Evolutionary conservation across 345 rosid species (phyloP), one percentile per base, ranked within the genome.

Genomic region (Eucalyptus sp.): DNA sequence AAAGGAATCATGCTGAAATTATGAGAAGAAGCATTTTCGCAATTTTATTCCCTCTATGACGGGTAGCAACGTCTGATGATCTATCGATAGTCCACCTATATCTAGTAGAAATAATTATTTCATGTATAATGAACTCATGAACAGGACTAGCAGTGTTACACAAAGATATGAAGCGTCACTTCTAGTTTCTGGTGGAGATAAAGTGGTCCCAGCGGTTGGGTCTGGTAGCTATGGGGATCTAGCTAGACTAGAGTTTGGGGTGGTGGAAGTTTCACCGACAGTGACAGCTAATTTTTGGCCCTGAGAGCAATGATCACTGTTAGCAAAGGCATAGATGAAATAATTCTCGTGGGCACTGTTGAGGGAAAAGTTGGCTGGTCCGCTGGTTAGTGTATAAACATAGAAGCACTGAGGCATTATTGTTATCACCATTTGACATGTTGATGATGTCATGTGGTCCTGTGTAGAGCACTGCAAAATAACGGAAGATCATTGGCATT

Each of bases 371-470:
- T 16, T 54, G 60, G 60, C 11, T 54, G 60, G 60, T 54, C 25
- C 25, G 0, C 20, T 54, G 60, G 4, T 20, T 20, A 8, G 60
- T 54, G 2, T 2, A 10, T 58, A 13, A 24, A 24, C 27, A 5
- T 56, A 56, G 60, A 54, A 24, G 64, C n/a, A 25, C n/a, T 24
- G 6, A 4, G 6, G n/a, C n/a, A 10, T 58, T 24, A 58, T 58
- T 58, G 7, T 25, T 58, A 1, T 58, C 29, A 10, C 64, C 7
- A 24, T 56, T 22, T 56, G 62, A 56, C 29, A 56, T 5, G 64
- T 10, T 58, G 29, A 58, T 0, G 7, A 58, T 1, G 6, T 5
- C 0, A 0, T 9, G 64, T 1, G n/a, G 5, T n/a, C 64, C 13
- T 25, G 13, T 6, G 0, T 58, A 58, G n/a, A 58, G 2, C 29